phyloP scores from a whole-genome alignment of 2,329 filamentous ascomycete genomes.

The Colletotrichum shisoi region DNA sequence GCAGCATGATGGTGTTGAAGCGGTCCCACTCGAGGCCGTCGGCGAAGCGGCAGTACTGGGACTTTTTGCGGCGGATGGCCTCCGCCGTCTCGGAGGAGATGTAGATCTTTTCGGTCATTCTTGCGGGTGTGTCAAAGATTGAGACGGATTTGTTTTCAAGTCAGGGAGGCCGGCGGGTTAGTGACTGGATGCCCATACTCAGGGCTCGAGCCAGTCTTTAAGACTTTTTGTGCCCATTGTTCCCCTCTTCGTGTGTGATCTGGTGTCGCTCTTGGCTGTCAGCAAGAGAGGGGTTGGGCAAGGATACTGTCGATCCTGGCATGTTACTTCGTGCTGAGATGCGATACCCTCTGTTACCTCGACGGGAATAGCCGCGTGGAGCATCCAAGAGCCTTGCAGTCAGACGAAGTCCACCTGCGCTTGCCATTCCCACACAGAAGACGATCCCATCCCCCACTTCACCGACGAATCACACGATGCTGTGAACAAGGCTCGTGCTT shows the following conservation, averaged over 20 bases:
- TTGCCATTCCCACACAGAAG: not conserved
- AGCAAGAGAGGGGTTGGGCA: not conserved
- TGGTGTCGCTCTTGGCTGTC: not conserved
- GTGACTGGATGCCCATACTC: too few relatives aligned
- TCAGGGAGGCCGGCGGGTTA: not conserved
- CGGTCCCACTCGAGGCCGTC: constrained; percentile 31
- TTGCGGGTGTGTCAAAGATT: not conserved
- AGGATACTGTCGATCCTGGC: not conserved
- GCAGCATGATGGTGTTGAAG: constrained; percentile 34
- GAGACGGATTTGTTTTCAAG: not conserved
- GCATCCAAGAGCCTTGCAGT: not conserved
- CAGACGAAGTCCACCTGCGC: not conserved
- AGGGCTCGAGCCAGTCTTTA: not conserved
- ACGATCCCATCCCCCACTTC: not conserved
- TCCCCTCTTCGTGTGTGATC: not conserved
- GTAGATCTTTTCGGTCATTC: not conserved
- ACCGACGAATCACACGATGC: not conserved
- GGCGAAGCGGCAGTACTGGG: constrained; percentile 37
- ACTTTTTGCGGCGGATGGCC: constrained; percentile 39
- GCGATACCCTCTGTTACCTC: not conserved
- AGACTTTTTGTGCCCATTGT: too few relatives aligned
- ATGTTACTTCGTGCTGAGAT: not conserved
- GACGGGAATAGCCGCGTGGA: not conserved
- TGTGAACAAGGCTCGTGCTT: too few relatives aligned
- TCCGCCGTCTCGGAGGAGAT: constrained; percentile 29